Conservation (phyloP, 148 eudicot genomes). For the Chenopodium quinoa region DNA sequence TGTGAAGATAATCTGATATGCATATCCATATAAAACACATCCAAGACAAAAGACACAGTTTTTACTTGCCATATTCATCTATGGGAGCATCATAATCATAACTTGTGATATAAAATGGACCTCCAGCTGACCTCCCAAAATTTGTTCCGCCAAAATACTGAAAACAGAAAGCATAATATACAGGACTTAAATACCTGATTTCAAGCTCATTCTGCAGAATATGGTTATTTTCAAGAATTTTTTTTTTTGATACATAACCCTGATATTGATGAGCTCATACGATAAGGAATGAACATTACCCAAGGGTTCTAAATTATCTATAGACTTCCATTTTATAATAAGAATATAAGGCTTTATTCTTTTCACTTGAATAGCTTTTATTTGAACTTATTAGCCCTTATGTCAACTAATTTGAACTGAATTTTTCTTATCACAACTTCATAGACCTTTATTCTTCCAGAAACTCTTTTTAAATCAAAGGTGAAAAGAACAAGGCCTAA, state of each 20-base stretch:
- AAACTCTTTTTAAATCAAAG: background rate
- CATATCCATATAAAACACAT: background rate
- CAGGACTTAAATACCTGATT: background rate
- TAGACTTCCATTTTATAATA: background rate
- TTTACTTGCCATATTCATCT: constrained; percentile 85
- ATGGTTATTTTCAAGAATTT: background rate
- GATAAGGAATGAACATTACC: too few species aligned
- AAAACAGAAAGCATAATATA: constrained; percentile 27
- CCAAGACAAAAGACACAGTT: background rate
- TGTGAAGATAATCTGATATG: background rate
- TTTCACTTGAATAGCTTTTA: background rate
- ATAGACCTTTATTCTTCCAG: background rate
- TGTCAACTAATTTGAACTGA: background rate
- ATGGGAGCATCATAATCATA: constrained; percentile 98
- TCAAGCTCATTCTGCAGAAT: background rate
- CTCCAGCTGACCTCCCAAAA: constrained; percentile 92
- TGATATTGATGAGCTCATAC: too few species aligned
- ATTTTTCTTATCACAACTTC: too few species aligned
- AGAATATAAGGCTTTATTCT: background rate
- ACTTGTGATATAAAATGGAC: constrained; percentile 87
- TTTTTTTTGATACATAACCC: background rate
- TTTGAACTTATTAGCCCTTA: background rate
- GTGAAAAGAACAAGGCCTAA: background rate
- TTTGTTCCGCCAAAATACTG: constrained; percentile 98
- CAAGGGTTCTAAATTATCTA: background rate